Base-by-base conservation (phyloP, 164 flowering plant species). In the Magnolia changhungtana region DNA sequence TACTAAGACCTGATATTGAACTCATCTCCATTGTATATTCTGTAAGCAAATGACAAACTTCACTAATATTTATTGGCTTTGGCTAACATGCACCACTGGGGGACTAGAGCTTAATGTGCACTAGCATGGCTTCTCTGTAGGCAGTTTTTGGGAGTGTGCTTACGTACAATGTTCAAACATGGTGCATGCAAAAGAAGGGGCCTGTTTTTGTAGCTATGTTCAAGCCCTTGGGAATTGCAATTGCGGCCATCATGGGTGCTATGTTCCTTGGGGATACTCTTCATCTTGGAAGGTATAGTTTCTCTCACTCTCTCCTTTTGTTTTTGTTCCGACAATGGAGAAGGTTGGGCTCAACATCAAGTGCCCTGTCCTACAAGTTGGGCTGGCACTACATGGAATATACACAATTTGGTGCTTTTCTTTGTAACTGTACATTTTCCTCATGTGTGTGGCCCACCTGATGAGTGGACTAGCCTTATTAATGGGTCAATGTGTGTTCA, bases 181-280 rank as follows among this genome's bases (percentile, higher is more conserved):
- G 91, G 93, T 81, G 84, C 58, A 63, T 86, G 75, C 80, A 76
- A 69, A 55, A 71, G 72, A 88, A 84, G 72, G 92, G 90, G 5
- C 90, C 90, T n/a, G 73, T 85, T 6, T 89, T 76, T 78, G 84
- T 87, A 3, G 81, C 88, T 31, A 74, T 87, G 79, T 90, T 86
- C 83, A 83, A 66, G 80, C 91, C 93, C 1, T 49, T 86, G 55
- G 78, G 84, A 1, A 84, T 88, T 27, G 86, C 63, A 37, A 73
- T 90, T 77, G 90, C 91, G 8, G 87, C 80, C 4, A 58, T 67
- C 7, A 45, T 90, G 80, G 80, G 85, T 27, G 78, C 81, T 66
- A 61, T 78, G 2, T 87, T 89, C 76, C 86, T 90, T 52, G 88
- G 88, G 0, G 86, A 85, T 14, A 75, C 80, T 50, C 89, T 90